Evolutionary conservation across 441 rosid species (phyloP), one percentile per base, ranked within the genome.

Genomic region (Jatropha podagrica): DNA sequence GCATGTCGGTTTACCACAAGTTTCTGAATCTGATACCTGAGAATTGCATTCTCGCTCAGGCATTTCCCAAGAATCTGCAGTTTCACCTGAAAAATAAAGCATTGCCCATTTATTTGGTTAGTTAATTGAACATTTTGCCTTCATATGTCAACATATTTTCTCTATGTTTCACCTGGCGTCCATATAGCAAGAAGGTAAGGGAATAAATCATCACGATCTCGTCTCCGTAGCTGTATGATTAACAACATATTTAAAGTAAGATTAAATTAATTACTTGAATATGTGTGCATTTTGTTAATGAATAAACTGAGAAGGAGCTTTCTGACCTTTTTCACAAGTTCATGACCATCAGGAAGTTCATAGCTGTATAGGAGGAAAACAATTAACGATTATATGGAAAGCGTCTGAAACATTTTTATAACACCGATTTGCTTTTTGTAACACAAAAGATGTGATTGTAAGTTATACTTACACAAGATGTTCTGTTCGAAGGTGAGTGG

Each of bases 321-420:
- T 46, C 51, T 46, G 38, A 68, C 78, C 68, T 60, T 51, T 27
- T 2, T 61, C 18, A 75, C 61, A 75, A 59, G 20, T 10, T 60
- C 68, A 60, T 75, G 78, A n/a, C 0, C 11, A 75, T 75, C 78
- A 2, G 78, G 78, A 59, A 75, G 51, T 68, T 75, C 78, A 60
- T 75, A 68, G 52, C 78, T 75, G 67, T 40, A 75, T 0, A 60
- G 59, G 10, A 38, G 48, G 10, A 59, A 56, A 40, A 7, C 64
- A 65, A 26, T 65, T 23, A 20, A 41, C 4, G 52, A 32, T 7
- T n/a, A 65, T 4, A 23, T 12, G 48, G 26, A 20, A 60, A 4
- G 20, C 14, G 14, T 32, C 32, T 32, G 2, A 32, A 2, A 32
- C 32, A 32, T 32, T 32, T 32, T 32, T 32, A 32, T 32, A 32